Evolutionary conservation across 2,329 filamentous ascomycete species (phyloP).

Genomic region (Phialophora macrospora): DNA sequence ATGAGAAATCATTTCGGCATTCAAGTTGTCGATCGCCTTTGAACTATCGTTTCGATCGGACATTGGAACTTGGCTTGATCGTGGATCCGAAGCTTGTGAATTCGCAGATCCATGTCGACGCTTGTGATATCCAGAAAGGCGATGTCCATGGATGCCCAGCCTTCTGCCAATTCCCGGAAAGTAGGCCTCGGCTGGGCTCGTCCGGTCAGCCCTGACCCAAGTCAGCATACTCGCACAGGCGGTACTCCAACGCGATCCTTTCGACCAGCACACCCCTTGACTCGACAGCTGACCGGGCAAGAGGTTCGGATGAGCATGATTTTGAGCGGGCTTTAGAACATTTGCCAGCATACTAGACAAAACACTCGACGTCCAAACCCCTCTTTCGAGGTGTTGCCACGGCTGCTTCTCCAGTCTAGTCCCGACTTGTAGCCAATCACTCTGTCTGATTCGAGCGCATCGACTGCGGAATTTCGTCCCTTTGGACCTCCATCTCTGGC

Average conservation of each 20-base stretch:
- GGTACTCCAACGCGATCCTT: slow-evolving; percentile 5
- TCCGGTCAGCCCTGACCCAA: slow-evolving; percentile 11
- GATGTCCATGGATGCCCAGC: neutral
- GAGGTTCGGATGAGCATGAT: neutral
- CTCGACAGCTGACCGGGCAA: neutral
- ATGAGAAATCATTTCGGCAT: neutral
- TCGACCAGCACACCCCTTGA: slow-evolving; percentile 3
- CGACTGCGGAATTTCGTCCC: slow-evolving; percentile 1
- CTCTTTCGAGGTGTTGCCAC: slow-evolving; percentile 22
- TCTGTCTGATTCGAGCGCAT: neutral
- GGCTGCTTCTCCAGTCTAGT: slow-evolving; percentile 6
- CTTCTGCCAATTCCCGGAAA: neutral
- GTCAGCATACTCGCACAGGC: neutral
- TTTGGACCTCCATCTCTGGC: neutral
- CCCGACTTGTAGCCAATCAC: slow-evolving; percentile 1
- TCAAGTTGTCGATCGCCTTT: neutral
- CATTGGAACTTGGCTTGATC: neutral
- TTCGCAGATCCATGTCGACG: neutral
- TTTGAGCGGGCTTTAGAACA: neutral
- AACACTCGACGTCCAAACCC: slow-evolving; percentile 12
- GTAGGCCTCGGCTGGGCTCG: slow-evolving; percentile 7
- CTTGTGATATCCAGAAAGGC: neutral
- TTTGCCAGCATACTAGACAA: slow-evolving; percentile 7
- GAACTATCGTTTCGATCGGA: neutral
- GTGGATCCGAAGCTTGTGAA: neutral